Percentiles rank a stretch among this genome's conserved stretches.
Conservation (phyloP, 352 stramenopile genomes). For the Phytopythium litorale region DNA sequence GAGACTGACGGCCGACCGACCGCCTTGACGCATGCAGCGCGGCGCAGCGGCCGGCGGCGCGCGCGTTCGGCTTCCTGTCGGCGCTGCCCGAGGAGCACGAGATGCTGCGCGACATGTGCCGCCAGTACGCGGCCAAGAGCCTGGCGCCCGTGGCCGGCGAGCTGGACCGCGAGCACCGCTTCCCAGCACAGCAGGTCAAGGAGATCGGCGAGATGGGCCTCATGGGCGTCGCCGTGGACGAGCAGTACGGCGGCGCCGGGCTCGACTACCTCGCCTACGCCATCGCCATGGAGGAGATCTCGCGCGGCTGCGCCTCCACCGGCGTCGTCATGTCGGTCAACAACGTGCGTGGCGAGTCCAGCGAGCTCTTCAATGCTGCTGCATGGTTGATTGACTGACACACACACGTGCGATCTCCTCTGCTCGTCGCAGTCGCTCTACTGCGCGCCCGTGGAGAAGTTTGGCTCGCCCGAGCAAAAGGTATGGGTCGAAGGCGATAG, state of each 20-base stretch:
- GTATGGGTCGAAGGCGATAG: slow-evolving; percentile 12
- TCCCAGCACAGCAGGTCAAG: slow-evolving; percentile 78
- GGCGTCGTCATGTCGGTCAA: slow-evolving; percentile 97
- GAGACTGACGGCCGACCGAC: background rate
- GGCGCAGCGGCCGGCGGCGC: slow-evolving; percentile 19
- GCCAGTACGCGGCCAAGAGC: slow-evolving; percentile 94
- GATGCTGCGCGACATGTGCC: slow-evolving; percentile 97
- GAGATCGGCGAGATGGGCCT: slow-evolving; percentile 92
- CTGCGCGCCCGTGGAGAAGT: slow-evolving; percentile 93
- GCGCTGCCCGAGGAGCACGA: slow-evolving; percentile 91
- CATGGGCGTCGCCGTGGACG: slow-evolving; percentile 92
- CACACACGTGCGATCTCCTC: background rate
- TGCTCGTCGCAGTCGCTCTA: slow-evolving; percentile 89
- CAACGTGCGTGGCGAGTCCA: slow-evolving; percentile 39
- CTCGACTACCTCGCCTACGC: slow-evolving; percentile 96
- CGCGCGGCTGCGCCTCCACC: slow-evolving; percentile 92
- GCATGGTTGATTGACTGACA: no score
- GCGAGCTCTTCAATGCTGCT: background rate
- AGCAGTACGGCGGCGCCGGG: slow-evolving; percentile 88
- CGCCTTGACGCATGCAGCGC: background rate
- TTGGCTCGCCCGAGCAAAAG: slow-evolving; percentile 91
- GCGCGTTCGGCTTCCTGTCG: slow-evolving; percentile 56
- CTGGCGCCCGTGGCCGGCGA: slow-evolving; percentile 87
- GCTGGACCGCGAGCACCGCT: slow-evolving; percentile 88
- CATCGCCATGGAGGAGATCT: slow-evolving; percentile 98